Conservation (phyloP, 2,329 filamentous ascomycete species). For the Endothia cerciana region DNA sequence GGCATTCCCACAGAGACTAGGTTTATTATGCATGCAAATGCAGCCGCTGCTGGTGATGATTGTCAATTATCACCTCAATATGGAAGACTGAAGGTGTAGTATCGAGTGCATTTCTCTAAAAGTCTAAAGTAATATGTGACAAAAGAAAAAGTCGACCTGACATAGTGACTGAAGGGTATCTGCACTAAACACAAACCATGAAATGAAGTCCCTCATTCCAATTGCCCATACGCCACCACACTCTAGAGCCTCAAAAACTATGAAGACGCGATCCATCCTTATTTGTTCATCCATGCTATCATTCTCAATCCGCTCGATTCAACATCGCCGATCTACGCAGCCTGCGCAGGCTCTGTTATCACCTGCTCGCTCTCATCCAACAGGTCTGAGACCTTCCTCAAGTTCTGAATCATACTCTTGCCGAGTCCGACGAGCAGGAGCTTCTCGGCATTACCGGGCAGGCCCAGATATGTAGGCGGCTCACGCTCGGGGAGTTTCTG, state of each 20-base stretch:
- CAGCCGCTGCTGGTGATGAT: background rate
- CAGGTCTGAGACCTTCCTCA: conserved; percentile 83
- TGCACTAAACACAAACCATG: conserved; percentile 7
- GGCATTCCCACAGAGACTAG: too few species aligned
- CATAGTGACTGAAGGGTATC: conserved; percentile 25
- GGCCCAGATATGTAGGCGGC: conserved; percentile 89
- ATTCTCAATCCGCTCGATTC: background rate
- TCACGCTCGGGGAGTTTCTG: conserved; percentile 91
- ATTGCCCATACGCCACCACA: conserved; percentile 18
- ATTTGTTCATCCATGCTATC: background rate
- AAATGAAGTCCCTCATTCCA: background rate
- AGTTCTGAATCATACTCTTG: conserved; percentile 78
- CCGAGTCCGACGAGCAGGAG: conserved; percentile 87
- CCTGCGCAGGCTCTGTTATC: conserved; percentile 64
- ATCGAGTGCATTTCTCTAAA: conserved; percentile 1
- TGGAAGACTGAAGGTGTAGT: background rate
- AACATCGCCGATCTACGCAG: conserved; percentile 12
- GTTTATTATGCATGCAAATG: background rate
- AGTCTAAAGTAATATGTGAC: background rate
- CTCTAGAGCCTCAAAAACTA: conserved; percentile 1
- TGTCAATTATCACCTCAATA: background rate
- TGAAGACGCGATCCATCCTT: background rate
- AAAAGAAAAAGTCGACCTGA: conserved; percentile 6
- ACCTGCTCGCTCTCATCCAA: conserved; percentile 93
- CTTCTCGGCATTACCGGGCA: conserved; percentile 97